Evolutionary conservation across 1,139 yeast genomes (phyloP).

Genomic region (Debaryomycetaceae sp.): DNA sequence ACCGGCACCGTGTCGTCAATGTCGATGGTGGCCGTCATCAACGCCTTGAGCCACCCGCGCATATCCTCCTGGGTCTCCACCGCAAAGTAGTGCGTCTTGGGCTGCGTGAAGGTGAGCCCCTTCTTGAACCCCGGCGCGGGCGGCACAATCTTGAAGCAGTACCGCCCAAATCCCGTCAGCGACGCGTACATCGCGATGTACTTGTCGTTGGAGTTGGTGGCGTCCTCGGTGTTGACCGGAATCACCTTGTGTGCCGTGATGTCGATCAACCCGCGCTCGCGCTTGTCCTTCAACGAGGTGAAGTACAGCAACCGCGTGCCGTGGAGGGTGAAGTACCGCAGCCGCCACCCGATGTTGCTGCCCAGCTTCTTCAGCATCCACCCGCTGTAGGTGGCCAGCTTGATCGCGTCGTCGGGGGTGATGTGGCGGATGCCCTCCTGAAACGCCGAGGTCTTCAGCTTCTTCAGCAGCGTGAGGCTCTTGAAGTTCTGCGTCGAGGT

Average conservation of each 20-base stretch:
- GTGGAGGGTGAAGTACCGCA: conserved; percentile 82
- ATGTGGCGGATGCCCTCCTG: conserved; percentile 82
- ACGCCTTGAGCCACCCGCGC: conserved; percentile 93
- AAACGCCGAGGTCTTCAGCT: conserved; percentile 84
- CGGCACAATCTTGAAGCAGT: conserved; percentile 88
- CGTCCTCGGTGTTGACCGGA: conserved; percentile 48
- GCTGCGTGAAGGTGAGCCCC: conserved; percentile 94
- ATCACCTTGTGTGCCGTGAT: conserved; percentile 91
- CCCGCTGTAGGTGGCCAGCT: conserved; percentile 75
- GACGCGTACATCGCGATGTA: conserved; percentile 86
- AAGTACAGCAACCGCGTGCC: conserved; percentile 92
- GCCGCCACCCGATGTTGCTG: conserved; percentile 86
- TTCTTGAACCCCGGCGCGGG: conserved; percentile 97
- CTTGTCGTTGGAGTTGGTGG: conserved; percentile 67
- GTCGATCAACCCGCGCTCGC: conserved; percentile 90
- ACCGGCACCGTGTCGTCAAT: conserved; percentile 91
- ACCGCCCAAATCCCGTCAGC: conserved; percentile 87
- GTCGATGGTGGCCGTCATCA: conserved; percentile 94
- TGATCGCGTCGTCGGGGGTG: conserved; percentile 74
- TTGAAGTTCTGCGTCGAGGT: conserved; percentile 44
- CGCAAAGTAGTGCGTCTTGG: conserved; percentile 92
- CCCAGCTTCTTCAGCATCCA: conserved; percentile 93
- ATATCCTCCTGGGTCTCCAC: conserved; percentile 88
- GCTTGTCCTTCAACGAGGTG: conserved; percentile 69
- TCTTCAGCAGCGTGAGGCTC: conserved; percentile 38